These are phyloP conservation scores for Hyphopichia homilentoma DNA, from an alignment of 805 yeast genomes.

Conservation along the genomic window DNA sequence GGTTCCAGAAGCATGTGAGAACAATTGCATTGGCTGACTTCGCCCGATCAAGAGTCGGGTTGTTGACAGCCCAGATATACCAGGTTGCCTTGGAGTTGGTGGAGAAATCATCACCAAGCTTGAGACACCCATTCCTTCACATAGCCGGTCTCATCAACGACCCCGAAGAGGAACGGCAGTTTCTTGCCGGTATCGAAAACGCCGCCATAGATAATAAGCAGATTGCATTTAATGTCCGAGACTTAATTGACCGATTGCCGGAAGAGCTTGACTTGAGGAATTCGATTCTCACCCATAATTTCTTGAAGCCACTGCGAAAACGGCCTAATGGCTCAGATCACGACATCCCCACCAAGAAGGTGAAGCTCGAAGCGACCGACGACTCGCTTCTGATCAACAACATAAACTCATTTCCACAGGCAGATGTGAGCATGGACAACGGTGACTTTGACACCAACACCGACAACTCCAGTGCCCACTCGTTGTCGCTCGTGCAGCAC, in stretches of 20 bases:
- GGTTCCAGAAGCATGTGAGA: constrained; percentile 67
- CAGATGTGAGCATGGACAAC: not conserved
- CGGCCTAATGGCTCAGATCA: constrained; percentile 13
- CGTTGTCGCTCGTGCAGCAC: constrained; percentile 41
- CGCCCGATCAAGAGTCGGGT: constrained; percentile 67
- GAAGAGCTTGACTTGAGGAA: constrained; percentile 40
- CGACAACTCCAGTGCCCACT: constrained; percentile 23
- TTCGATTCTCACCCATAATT: constrained; percentile 41
- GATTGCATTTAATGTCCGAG: constrained; percentile 35
- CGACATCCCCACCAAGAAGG: constrained; percentile 15
- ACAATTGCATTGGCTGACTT: constrained; percentile 59
- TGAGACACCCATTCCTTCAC: constrained; percentile 35
- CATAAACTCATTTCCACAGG: constrained; percentile 1
- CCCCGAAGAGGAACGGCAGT: constrained; percentile 35
- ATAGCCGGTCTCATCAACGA: constrained; percentile 51
- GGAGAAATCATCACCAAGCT: constrained; percentile 53
- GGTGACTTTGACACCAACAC: constrained; percentile 9
- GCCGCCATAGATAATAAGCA: constrained; percentile 28
- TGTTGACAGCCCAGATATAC: constrained; percentile 62
- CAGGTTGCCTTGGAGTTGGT: constrained; percentile 50
- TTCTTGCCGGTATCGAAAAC: constrained; percentile 27
- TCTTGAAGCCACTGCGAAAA: constrained; percentile 30
- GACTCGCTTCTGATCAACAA: not conserved
- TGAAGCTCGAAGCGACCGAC: constrained; percentile 24
- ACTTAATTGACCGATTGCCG: constrained; percentile 34